phyloP scores from a whole-genome alignment of 805 yeast species.

The Wickerhamiella nectarea region DNA sequence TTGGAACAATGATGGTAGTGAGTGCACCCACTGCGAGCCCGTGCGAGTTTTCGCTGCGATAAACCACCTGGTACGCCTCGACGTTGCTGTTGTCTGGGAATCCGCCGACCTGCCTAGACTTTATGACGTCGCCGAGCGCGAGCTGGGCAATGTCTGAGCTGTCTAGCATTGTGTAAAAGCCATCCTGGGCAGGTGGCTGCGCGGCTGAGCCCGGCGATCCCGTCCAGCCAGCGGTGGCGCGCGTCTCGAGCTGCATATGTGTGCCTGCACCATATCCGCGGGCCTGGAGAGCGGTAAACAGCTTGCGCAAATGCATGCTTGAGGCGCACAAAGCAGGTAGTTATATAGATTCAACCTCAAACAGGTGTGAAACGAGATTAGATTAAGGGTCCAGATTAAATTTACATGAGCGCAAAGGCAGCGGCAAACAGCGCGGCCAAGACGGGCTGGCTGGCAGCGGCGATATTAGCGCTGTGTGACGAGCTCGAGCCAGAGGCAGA shows the following conservation, averaged over 20 bases:
- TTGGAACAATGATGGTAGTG: conserved; percentile 12
- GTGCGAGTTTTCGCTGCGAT: conserved; percentile 7
- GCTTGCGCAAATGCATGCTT: background rate
- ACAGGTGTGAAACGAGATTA: too few species aligned
- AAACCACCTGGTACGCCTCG: conserved; percentile 12
- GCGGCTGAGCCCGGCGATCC: background rate
- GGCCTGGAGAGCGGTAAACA: background rate
- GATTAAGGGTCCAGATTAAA: too few species aligned
- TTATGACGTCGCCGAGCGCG: background rate
- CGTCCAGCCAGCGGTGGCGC: background rate
- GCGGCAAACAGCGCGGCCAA: background rate
- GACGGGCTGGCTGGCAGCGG: background rate
- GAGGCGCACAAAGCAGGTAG: too few species aligned
- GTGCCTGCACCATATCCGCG: too few species aligned
- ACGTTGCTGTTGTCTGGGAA: background rate
- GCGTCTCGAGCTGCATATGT: background rate
- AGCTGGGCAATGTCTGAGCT: background rate
- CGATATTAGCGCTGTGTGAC: background rate
- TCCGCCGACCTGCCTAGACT: conserved; percentile 11
- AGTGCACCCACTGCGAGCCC: conserved; percentile 8
- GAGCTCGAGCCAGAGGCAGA: conserved; percentile 7
- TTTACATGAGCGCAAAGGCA: conserved; percentile 1
- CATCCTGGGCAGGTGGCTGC: conserved; percentile 5
- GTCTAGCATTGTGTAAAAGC: conserved; percentile 11
- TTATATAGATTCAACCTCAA: too few species aligned